Evolutionary conservation across 495 filamentous ascomycete genomes (phyloP), one percentile per base, ranked within the genome.

Genomic region (Xylaria acuta): DNA sequence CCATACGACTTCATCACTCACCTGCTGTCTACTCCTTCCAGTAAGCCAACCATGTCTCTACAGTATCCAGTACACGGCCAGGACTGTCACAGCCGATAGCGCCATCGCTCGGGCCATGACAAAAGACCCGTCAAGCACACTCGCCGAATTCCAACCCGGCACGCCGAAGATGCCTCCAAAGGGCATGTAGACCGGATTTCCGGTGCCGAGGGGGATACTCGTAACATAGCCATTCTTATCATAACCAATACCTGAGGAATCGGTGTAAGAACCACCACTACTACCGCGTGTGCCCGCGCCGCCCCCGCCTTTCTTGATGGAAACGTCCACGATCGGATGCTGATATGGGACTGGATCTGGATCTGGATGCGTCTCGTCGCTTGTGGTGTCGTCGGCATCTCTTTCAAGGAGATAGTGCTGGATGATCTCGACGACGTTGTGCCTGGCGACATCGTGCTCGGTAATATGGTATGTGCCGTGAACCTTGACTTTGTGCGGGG

Each of bases 261-360:
- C 32, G 6, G 56, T 60, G 30, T 32, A 36, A 0, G 54, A 59
- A 20, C 16, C 54, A n/a, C 27, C 18, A 22, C 41, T 49, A 11
- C 27, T 11, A 43, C 63, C 8, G 16, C 8, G n/a, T n/a, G 25
- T 32, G 25, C 43, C 63, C 16, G 6, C 41, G 25, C 14, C 63
- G 27, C 63, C 43, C 0, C 63, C 63, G 16, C 63, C 63, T 22
- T 66, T 51, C 43, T 66, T 49, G 25, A 65, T 66, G 2, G 63
- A 36, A 6, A 0, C 12, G 3, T 16, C 34, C 5, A 25, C 9
- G 1, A 8, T 41, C n/a, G 32, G 32, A n/a, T 16, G 9, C n/a
- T n/a, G n/a, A n/a, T n/a, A n/a, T n/a, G n/a, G n/a, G n/a, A n/a
- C n/a, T 22, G 1, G 3, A 20, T 5, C n/a, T 27, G 22, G 20